Percentiles rank a stretch among this genome's conserved stretches.
Evolutionary conservation across 1,284 basidiomycete species (phyloP).

Genomic region (Stereum hirsutum): DNA sequence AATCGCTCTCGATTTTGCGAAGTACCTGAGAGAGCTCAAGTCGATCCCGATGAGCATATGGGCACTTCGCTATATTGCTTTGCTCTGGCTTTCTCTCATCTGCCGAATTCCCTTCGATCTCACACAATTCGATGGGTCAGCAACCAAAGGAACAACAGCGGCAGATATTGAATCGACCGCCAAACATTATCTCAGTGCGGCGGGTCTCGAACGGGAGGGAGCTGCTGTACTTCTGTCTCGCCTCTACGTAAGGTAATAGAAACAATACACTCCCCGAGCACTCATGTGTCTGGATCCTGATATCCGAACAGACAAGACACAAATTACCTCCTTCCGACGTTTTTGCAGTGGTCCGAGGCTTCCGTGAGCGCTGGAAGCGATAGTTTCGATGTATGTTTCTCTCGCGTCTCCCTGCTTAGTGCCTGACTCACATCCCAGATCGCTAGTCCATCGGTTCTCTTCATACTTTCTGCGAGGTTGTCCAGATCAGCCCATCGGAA

Average conservation of each 20-base stretch:
- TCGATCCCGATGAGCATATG: no score
- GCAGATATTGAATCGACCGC: conserved; percentile 48
- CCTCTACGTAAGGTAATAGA: conserved; percentile 67
- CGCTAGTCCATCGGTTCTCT: conserved; percentile 59
- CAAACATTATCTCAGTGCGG: conserved; percentile 49
- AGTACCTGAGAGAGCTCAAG: conserved; percentile 30
- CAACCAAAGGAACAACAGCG: conserved; percentile 39
- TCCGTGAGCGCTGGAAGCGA: conserved; percentile 28
- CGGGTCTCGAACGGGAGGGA: conserved; percentile 80
- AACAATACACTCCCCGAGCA: background rate
- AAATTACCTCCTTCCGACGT: conserved; percentile 33
- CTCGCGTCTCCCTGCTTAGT: background rate
- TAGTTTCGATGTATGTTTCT: conserved; percentile 40
- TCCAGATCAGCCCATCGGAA: conserved; percentile 56
- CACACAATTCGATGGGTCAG: conserved; percentile 67
- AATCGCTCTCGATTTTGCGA: conserved; percentile 50
- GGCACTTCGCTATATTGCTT: conserved; percentile 77
- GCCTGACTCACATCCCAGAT: background rate
- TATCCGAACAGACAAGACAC: conserved; percentile 54
- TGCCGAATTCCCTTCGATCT: conserved; percentile 94
- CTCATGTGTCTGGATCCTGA: conserved; percentile 1
- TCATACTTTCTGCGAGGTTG: conserved; percentile 67
- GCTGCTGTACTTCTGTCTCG: conserved; percentile 65
- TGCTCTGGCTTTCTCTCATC: conserved; percentile 92
- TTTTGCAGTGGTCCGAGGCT: conserved; percentile 39